Percentiles rank a stretch among this genome's conserved stretches.
phyloP scores from a whole-genome alignment of 805 yeast species.

The Suhomyces tanzawaensis region DNA sequence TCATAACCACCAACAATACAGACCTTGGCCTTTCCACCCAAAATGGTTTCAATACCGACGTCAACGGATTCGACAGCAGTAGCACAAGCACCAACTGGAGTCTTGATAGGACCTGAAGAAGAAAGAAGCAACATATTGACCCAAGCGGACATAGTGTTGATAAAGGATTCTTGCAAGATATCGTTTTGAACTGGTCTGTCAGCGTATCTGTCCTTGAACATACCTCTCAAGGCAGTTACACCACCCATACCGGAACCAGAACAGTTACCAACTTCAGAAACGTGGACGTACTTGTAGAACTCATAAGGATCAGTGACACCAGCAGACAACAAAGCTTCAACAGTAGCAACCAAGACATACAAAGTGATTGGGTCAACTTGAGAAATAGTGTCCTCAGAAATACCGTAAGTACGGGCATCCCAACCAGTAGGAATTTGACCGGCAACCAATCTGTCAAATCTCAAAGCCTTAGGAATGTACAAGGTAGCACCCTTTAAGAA shows the following conservation, averaged over 20 bases:
- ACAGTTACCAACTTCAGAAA: constrained; percentile 98
- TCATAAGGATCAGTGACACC: constrained; percentile 99
- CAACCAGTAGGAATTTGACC: constrained; percentile 99
- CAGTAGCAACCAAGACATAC: constrained; percentile 89
- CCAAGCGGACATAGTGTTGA: constrained; percentile 99
- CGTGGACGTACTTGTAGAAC: constrained; percentile 96
- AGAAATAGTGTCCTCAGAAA: constrained; percentile 83
- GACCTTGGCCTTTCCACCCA: constrained; percentile 92
- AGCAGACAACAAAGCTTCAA: constrained; percentile 87
- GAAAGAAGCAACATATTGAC: constrained; percentile 96
- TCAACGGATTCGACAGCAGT: constrained; percentile 98
- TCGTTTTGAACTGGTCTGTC: constrained; percentile 97
- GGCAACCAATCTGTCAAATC: constrained; percentile 73
- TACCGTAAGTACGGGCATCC: constrained; percentile 94
- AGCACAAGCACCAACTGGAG: constrained; percentile 99
- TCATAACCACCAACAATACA: constrained; percentile 99
- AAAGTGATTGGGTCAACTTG: constrained; percentile 97
- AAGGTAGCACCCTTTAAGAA: constrained; percentile 91
- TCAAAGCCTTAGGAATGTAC: constrained; percentile 83
- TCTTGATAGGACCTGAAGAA: constrained; percentile 97
- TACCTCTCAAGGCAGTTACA: constrained; percentile 92
- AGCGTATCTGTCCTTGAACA: constrained; percentile 92
- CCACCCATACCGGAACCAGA: constrained; percentile 99
- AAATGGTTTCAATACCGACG: constrained; percentile 89
- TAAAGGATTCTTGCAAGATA: constrained; percentile 95